Conservation (phyloP, 2,329 filamentous ascomycete genomes). For the Septoria linicola region DNA sequence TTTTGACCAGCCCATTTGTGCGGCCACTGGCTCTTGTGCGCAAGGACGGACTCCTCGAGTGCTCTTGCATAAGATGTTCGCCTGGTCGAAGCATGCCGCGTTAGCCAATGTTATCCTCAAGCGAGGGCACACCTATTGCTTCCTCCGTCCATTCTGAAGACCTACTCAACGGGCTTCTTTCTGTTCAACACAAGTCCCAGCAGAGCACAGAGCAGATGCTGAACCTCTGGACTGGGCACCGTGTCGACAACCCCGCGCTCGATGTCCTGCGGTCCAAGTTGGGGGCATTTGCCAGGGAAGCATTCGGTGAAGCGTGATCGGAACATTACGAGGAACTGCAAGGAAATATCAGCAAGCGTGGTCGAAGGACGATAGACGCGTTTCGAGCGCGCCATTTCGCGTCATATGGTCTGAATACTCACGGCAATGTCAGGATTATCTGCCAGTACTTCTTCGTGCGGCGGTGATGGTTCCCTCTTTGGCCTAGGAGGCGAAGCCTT, state of each 20-base stretch:
- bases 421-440: constrained; percentile 93
- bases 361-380: constrained; percentile 28
- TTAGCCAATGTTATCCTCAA: constrained; percentile 31
- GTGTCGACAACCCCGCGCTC: constrained; percentile 79
- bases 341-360: constrained; percentile 46
- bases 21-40: constrained; percentile 87
- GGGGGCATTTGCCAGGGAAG: constrained; percentile 81
- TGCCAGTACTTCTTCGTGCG: constrained; percentile 83
- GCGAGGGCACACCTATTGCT: not conserved
- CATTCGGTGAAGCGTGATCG: constrained; percentile 86
- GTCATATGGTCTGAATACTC: constrained; percentile 49
- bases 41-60: constrained; percentile 84
- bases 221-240: constrained; percentile 77
- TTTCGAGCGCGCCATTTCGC: constrained; percentile 34
- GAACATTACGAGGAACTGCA: constrained; percentile 97
- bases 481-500: constrained; percentile 38
- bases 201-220: constrained; percentile 85
- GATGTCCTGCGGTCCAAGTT: constrained; percentile 93
- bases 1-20: constrained; percentile 78
- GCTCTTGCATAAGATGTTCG: constrained; percentile 89
- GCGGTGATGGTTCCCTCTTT: constrained; percentile 82
- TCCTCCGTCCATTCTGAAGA: not conserved
- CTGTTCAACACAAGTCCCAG: constrained; percentile 87
- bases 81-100: constrained; percentile 51
- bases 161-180: constrained; percentile 98